Evolutionary conservation across 768 basidiomycete species (phyloP).

Genomic region (Auricularia sp.): DNA sequence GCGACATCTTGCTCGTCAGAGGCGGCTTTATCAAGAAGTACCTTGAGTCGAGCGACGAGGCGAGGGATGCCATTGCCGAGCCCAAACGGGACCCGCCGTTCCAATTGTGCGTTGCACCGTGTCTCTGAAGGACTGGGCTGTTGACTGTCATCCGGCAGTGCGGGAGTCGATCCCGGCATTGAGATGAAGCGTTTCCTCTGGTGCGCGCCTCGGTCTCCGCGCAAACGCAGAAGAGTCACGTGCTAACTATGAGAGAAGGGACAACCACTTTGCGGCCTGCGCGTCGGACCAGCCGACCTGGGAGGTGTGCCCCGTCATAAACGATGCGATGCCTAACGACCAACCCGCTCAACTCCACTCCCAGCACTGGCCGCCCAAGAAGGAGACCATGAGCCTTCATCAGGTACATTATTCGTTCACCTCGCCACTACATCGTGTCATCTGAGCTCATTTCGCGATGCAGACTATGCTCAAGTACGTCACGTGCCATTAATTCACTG

Average conservation of each 20-base stretch:
- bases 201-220: not conserved
- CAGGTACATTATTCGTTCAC: not conserved
- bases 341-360: not conserved
- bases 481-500: not conserved
- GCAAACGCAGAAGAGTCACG: not conserved
- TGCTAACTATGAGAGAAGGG: slow-evolving; percentile 28
- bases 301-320: slow-evolving; percentile 33
- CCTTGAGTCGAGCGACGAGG: slow-evolving; percentile 16
- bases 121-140: not conserved
- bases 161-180: not conserved
- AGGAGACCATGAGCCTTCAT: not conserved
- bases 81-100: not conserved
- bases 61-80: not conserved
- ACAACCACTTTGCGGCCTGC: slow-evolving; percentile 63
- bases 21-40: slow-evolving; percentile 58
- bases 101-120: not conserved
- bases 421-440: too few species aligned
- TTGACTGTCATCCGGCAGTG: not conserved
- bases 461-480: not conserved
- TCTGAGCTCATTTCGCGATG: not conserved
- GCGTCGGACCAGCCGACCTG: slow-evolving; percentile 61
- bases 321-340: slow-evolving; percentile 4
- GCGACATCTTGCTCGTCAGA: slow-evolving; percentile 51
- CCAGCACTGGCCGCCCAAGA: not conserved
- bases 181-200: not conserved